These are phyloP conservation scores for Maudiozyma barnettii DNA, from an alignment of 805 yeast species.

Conservation along the genomic window DNA sequence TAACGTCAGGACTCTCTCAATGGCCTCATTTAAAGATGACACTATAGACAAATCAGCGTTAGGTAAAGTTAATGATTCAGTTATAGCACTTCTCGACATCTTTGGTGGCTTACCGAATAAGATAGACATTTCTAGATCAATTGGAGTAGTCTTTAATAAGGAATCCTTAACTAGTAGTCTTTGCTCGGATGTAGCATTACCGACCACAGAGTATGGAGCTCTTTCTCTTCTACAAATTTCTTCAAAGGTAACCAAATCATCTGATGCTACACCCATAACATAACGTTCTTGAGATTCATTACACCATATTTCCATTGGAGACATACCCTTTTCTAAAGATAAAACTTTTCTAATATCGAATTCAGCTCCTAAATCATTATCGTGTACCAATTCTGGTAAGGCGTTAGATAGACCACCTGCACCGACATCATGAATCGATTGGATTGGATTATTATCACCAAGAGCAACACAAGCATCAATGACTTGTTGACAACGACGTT, in stretches of 20 bases:
- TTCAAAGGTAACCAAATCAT: slow-evolving; percentile 60
- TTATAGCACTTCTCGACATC: slow-evolving; percentile 66
- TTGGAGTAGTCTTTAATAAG: slow-evolving; percentile 71
- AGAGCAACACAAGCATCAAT: slow-evolving; percentile 87
- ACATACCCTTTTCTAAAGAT: slow-evolving; percentile 93
- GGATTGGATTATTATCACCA: slow-evolving; percentile 71
- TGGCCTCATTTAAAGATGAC: slow-evolving; percentile 48
- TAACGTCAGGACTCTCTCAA: slow-evolving; percentile 71
- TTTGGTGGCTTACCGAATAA: slow-evolving; percentile 96
- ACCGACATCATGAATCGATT: slow-evolving; percentile 97
- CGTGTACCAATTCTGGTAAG: slow-evolving; percentile 93
- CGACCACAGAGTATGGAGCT: slow-evolving; percentile 93
- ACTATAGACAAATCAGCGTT: slow-evolving; percentile 29
- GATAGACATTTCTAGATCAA: slow-evolving; percentile 90
- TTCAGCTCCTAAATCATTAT: slow-evolving; percentile 87
- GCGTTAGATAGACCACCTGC: slow-evolving; percentile 99
- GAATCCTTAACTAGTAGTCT: slow-evolving; percentile 74
- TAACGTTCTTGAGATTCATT: slow-evolving; percentile 98
- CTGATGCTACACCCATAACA: slow-evolving; percentile 83
- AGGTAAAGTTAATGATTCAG: slow-evolving; percentile 47
- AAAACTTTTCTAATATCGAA: slow-evolving; percentile 88
- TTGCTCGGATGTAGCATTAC: slow-evolving; percentile 82
- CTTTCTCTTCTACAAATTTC: slow-evolving; percentile 88
- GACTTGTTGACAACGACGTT: slow-evolving; percentile 97
- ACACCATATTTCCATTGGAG: slow-evolving; percentile 99